These are phyloP conservation scores for Casuarina equisetifolia DNA, from an alignment of 306 rosid genomes.

Conservation along the genomic window DNA sequence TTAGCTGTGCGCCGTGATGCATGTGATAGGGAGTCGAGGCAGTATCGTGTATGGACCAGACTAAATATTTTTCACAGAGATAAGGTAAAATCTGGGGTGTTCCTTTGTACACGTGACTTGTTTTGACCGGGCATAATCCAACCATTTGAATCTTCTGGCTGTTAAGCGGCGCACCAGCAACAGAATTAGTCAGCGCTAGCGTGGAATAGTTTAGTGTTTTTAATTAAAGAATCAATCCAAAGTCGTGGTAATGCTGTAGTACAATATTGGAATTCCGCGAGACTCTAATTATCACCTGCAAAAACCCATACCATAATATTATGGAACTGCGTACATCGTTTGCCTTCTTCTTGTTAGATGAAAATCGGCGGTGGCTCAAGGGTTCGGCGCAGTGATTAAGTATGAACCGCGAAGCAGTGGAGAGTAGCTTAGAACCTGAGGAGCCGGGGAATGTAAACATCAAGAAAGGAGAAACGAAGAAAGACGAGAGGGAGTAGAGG, in stretches of 20 bases:
- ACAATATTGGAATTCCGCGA: not conserved
- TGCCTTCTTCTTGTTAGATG: not conserved
- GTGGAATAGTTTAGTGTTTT: too few relatives aligned
- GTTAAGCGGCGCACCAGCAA: too few relatives aligned
- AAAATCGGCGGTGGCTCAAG: not conserved
- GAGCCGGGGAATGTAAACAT: not conserved
- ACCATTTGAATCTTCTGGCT: too few relatives aligned
- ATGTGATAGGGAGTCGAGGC: constrained; percentile 25
- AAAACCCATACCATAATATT: not conserved
- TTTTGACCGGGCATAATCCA: too few relatives aligned
- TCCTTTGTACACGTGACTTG: too few relatives aligned
- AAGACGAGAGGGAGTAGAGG: constrained; percentile 24
- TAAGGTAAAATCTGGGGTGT: too few relatives aligned
- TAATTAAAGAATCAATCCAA: too few relatives aligned
- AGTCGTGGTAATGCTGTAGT: too few relatives aligned
- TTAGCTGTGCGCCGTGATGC: not conserved
- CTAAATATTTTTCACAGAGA: too few relatives aligned
- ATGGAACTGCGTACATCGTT: not conserved
- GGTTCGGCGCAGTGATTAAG: not conserved
- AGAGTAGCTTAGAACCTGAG: not conserved
- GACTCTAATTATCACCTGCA: not conserved
- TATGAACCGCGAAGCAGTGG: constrained; percentile 6
- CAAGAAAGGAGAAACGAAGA: not conserved
- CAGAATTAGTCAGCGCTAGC: too few relatives aligned
- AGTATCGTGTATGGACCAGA: constrained; percentile 7